Evolutionary conservation across 1,284 basidiomycete species (phyloP), one percentile per base, ranked within the genome.

Genomic region (Phellinidium pouzarii): DNA sequence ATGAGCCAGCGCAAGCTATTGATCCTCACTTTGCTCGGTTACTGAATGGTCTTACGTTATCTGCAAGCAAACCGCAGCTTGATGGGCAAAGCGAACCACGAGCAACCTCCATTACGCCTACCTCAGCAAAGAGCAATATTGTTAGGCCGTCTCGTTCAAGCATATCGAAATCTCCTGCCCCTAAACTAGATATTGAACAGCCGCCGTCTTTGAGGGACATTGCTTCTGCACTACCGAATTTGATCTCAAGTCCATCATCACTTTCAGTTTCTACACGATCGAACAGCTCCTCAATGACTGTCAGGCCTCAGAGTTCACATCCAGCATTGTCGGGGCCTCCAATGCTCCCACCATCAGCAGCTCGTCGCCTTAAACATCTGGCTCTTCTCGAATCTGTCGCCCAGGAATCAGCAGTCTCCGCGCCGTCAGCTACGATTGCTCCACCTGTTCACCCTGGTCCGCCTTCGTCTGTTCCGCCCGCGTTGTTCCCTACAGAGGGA

Each of bases 381-480:
- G 82, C 86, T 1, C 69, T 90, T 55, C 69, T 90, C n/a, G 86
- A 90, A 63, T 73, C 76, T 17, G 78, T 88, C 37, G 85, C 78
- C 1, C 79, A 82, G 58, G 85, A 89, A 63, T 84, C 84, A 2
- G 80, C 79, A 6, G 71, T 75, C 59, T 74, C 80, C 11, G 14
- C 31, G 71, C 75, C 80, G 4, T 75, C 78, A 12, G 69, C 70
- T 7, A 62, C 77, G 29, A 62, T 64, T 7, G 60, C 61, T 17
- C 58, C 53, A 22, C 44, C 46, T 25, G 41, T 52, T 25, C 36
- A 47, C 42, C 50, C 45, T 27, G 50, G 52, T 20, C 43, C 52
- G 7, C 44, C 51, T 20, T 41, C 45, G 22, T 61, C 64, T 9
- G 59, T 62, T 7, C 53, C 61, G 12, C 64, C 60, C 2, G 55